Evolutionary conservation across 148 eudicot genomes (phyloP), one percentile per base, ranked within the genome.

Genomic region (Camellia japonica): DNA sequence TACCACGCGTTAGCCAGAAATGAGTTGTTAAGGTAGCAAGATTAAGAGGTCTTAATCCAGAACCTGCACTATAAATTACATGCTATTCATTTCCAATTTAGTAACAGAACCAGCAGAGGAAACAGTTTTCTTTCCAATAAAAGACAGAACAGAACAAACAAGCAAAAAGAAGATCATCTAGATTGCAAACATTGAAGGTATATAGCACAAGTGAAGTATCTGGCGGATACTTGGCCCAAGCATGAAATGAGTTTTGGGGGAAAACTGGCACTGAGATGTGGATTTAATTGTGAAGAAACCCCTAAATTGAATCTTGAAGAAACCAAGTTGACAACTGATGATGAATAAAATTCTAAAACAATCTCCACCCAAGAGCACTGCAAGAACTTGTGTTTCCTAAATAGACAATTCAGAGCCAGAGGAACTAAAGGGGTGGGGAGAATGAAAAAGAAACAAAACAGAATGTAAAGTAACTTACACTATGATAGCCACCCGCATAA

Each of bases 401-500:
- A 5, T 49, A 49, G 52, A 49, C 52, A 49, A 49, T 49, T 7
- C 52, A 49, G 52, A 49, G 52, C 5, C 52, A 49, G 52, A 47
- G 52, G 52, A 49, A 2, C 52, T 49, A 7, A 5, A 30, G 52
- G 52, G 7, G 52, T 4, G 6, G 52, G 19, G 15, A 8, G 19
- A 47, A 30, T 30, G 38, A 30, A 30, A 30, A 30, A 30, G 1
- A 30, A 30, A 30, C 58, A 47, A 8, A 47, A 12, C 41, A 8
- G 7, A 77, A 61, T 41, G 46, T 80, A 60, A n/a, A 38, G 79
- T 2, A 78, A 78, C 89, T 80, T 86, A 95, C 99, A 75, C 88
- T 82, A 80, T 95, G 93, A 86, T 95, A 95, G 75, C 99, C 98
- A 49, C 98, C 98, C 1, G 91, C 87, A 86, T 95, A 95, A 83